These are phyloP conservation scores for Hypholoma sublateritium DNA, from an alignment of 768 basidiomycete genomes.

Conservation along the genomic window DNA sequence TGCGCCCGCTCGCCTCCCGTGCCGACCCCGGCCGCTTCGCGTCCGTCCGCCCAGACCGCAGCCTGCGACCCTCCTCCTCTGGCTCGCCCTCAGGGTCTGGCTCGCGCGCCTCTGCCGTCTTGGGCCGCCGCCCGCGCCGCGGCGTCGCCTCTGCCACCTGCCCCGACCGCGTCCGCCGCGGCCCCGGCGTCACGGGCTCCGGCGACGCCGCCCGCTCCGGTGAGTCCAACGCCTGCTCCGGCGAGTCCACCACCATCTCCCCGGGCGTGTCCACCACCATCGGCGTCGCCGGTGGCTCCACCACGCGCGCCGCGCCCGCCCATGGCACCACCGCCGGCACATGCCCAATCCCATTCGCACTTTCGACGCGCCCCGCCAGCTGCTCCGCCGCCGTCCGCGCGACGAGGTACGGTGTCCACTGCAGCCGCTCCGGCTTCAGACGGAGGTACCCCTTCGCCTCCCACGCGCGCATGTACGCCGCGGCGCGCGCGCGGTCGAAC, in stretches of 20 bases:
- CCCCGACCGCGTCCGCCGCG: conserved; percentile 40
- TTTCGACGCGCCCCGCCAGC: too few relatives aligned
- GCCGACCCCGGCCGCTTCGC: conserved; percentile 12
- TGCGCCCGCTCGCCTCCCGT: background rate
- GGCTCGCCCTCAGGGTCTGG: conserved; percentile 23
- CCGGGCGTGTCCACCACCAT: conserved; percentile 12
- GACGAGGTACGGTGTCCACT: conserved; percentile 92
- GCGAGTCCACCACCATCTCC: conserved; percentile 17
- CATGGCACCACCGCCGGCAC: too few relatives aligned
- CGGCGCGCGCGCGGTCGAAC: conserved; percentile 70
- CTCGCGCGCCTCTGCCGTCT: too few relatives aligned
- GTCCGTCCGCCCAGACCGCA: conserved; percentile 55
- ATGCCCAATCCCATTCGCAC: too few relatives aligned
- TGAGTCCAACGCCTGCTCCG: conserved; percentile 32
- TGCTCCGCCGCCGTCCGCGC: conserved; percentile 31
- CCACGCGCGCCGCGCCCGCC: too few relatives aligned
- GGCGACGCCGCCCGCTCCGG: conserved; percentile 28
- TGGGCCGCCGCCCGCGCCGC: background rate
- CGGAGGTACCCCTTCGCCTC: conserved; percentile 76
- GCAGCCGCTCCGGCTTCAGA: conserved; percentile 80
- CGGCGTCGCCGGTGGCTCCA: conserved; percentile 14
- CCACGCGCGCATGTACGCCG: conserved; percentile 65
- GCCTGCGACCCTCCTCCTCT: conserved; percentile 49
- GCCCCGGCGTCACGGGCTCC: conserved; percentile 12
- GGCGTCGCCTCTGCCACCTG: conserved; percentile 55